Evolutionary conservation across 148 eudicot genomes (phyloP).

Genomic region (Bassia scoparia): DNA sequence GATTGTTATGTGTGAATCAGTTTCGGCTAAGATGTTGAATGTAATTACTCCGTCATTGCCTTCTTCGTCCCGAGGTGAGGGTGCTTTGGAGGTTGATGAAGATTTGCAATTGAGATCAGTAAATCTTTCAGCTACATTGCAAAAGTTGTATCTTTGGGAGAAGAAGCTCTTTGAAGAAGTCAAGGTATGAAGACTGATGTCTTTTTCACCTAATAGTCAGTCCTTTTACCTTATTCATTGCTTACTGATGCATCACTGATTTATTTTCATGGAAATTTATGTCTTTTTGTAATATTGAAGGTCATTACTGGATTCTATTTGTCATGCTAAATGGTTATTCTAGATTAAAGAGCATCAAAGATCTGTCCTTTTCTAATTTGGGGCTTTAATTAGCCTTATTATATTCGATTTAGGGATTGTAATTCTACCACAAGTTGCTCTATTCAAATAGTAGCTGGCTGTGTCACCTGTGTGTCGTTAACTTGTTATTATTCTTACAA

Average conservation of each 20-base stretch:
- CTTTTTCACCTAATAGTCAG: background rate
- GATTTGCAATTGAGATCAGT: slow-evolving; percentile 47
- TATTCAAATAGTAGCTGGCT: slow-evolving; percentile 7
- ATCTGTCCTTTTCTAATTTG: background rate
- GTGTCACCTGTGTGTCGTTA: too few relatives aligned
- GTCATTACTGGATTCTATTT: background rate
- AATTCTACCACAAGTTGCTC: background rate
- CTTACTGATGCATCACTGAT: slow-evolving; percentile 8
- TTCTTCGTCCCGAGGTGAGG: slow-evolving; percentile 47
- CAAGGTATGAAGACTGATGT: slow-evolving; percentile 42
- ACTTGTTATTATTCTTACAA: background rate
- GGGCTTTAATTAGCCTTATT: background rate
- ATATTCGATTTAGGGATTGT: background rate
- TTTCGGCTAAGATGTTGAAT: slow-evolving; percentile 80
- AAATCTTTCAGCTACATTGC: slow-evolving; percentile 79
- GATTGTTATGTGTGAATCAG: slow-evolving; percentile 35
- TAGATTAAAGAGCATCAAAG: background rate
- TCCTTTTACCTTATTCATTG: background rate
- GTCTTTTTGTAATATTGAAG: background rate
- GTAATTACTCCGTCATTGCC: slow-evolving; percentile 61
- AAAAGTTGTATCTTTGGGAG: slow-evolving; percentile 91
- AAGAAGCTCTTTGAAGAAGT: slow-evolving; percentile 93
- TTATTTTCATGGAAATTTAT: background rate
- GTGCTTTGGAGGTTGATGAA: slow-evolving; percentile 44
- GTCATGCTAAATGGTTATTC: background rate